A percentile compares a stretch with the other conserved stretches of the same genome.
These are phyloP conservation scores for Parmelia sp. DNA, from an alignment of 495 filamentous ascomycete genomes.

Conservation along the genomic window DNA sequence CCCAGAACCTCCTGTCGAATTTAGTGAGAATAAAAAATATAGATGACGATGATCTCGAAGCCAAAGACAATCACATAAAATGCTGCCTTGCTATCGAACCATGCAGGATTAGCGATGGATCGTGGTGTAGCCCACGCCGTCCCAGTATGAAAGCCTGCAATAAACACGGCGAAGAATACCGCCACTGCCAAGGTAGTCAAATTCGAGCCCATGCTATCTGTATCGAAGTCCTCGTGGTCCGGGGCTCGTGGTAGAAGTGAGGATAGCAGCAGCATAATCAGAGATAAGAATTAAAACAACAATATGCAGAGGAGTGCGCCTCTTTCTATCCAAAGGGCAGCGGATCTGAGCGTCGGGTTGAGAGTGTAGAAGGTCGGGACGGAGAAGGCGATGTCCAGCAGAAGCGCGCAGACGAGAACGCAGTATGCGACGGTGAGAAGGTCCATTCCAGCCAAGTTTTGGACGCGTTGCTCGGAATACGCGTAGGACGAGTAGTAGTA, in stretches of 20 bases:
- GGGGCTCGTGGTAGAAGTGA: slow-evolving; percentile 42
- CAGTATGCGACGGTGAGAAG: slow-evolving; percentile 45
- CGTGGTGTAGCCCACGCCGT: slow-evolving; percentile 46
- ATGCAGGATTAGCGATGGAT: slow-evolving; percentile 49
- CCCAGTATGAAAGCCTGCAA: slow-evolving; percentile 59
- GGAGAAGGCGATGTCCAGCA: slow-evolving; percentile 60
- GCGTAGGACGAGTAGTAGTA: slow-evolving; percentile 69
- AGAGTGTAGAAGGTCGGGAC: slow-evolving; percentile 63
- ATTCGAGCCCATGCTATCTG: slow-evolving; percentile 58
- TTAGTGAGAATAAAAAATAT: slow-evolving; percentile 54
- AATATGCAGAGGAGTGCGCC: slow-evolving; percentile 48
- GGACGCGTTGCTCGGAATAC: slow-evolving; percentile 71
- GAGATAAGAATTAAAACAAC: slow-evolving; percentile 59
- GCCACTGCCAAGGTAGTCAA: slow-evolving; percentile 50
- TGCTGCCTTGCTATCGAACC: slow-evolving; percentile 58
- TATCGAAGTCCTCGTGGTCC: slow-evolving; percentile 61
- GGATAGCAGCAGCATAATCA: slow-evolving; percentile 68
- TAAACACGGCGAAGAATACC: slow-evolving; percentile 51
- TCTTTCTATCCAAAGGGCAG: slow-evolving; percentile 55
- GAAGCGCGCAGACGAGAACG: slow-evolving; percentile 50
- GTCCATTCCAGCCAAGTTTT: slow-evolving; percentile 55
- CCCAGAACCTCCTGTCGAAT: slow-evolving; percentile 63
- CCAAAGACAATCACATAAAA: slow-evolving; percentile 75
- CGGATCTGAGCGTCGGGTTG: slow-evolving; percentile 36
- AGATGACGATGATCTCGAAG: slow-evolving; percentile 62